phyloP scores from a whole-genome alignment of 257 asterid species.

The Solanum stenotomum region DNA sequence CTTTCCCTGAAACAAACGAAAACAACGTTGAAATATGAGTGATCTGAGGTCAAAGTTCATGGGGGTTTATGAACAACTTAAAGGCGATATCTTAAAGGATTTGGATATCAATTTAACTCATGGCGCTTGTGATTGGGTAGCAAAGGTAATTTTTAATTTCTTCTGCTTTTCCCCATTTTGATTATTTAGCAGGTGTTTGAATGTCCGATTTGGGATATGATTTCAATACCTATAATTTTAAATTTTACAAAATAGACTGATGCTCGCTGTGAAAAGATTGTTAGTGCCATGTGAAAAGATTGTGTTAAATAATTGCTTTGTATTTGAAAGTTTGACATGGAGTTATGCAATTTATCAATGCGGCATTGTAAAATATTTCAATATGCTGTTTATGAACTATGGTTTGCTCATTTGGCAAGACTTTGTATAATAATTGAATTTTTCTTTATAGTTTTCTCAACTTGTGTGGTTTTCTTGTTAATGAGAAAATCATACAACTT shows the following conservation, averaged over 20 bases:
- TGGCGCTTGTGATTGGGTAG: not conserved
- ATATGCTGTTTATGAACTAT: not conserved
- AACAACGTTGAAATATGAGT: not conserved
- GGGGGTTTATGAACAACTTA: not conserved
- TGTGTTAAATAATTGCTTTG: not conserved
- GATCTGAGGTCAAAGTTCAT: not conserved
- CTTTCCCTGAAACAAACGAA: not conserved
- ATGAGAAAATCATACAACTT: not conserved
- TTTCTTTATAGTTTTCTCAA: not conserved
- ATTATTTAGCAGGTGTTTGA: not conserved
- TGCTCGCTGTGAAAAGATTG: not conserved
- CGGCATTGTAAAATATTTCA: no score
- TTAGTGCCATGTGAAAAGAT: not conserved
- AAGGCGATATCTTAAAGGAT: not conserved
- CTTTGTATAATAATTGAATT: not conserved
- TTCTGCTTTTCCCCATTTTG: not conserved
- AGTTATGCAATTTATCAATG: not conserved
- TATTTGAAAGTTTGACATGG: not conserved
- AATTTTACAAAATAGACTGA: not conserved
- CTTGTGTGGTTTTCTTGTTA: not conserved
- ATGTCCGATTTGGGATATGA: not conserved
- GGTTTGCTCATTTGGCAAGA: not conserved
- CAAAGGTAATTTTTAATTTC: not conserved
- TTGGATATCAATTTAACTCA: not conserved
- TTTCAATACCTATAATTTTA: not conserved